Evolutionary conservation across 331 rosid species (phyloP).

Genomic region (Ulmus americana): DNA sequence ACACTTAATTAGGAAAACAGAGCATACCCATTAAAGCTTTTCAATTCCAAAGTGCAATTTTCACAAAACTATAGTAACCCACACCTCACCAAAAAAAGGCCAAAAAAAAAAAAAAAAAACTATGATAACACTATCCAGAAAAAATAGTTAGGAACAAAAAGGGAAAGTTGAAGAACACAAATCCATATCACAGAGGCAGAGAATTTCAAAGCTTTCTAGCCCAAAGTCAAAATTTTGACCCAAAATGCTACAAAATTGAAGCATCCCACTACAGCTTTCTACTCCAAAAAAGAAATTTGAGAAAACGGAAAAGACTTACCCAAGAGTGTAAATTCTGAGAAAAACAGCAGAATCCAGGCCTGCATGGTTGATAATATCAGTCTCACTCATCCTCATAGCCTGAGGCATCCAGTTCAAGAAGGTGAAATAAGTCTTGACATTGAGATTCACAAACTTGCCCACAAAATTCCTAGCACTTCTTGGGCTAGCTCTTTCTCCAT

Average conservation of each 20-base stretch:
- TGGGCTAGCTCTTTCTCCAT: slow-evolving; percentile 66
- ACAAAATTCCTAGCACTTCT: slow-evolving; percentile 58
- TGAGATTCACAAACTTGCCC: slow-evolving; percentile 76
- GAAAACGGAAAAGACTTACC: slow-evolving; percentile 32
- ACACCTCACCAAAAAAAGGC: neutral
- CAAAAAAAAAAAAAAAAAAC: neutral
- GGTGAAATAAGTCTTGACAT: slow-evolving; percentile 65
- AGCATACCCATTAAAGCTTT: neutral
- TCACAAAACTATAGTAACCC: neutral
- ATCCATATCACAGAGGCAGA: neutral
- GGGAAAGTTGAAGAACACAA: neutral
- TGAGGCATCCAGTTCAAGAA: slow-evolving; percentile 97
- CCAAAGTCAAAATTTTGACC: neutral
- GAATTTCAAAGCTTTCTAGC: neutral
- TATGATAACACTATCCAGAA: neutral
- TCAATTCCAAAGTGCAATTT: neutral
- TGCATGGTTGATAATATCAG: slow-evolving; percentile 79
- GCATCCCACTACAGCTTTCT: too few relatives aligned
- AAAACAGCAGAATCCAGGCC: slow-evolving; percentile 96
- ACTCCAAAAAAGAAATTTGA: neutral
- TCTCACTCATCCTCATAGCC: slow-evolving; percentile 73
- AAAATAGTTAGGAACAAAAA: neutral
- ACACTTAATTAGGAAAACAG: neutral
- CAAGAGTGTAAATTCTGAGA: slow-evolving; percentile 82
- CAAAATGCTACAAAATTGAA: neutral